A percentile compares a stretch with the other conserved stretches of the same genome.
Conservation (phyloP, 495 filamentous ascomycete genomes). For the Penicillium argentinense region DNA sequence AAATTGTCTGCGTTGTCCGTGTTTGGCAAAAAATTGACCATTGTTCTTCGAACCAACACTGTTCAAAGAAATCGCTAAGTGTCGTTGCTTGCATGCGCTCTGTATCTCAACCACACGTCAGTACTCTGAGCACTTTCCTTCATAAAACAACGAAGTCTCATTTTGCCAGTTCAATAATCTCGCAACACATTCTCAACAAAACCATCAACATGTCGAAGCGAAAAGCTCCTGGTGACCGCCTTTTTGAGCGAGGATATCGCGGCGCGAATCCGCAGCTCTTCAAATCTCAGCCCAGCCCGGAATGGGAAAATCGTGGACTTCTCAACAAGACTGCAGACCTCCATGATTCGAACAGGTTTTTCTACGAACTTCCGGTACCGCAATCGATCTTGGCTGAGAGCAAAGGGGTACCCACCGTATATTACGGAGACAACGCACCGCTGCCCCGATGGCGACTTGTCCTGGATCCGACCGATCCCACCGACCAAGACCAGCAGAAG, state of each 20-base stretch:
- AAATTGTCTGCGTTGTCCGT: too few relatives aligned
- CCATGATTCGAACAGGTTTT: not conserved
- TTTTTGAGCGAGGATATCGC: not conserved
- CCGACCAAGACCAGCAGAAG: not conserved
- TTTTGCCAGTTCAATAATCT: too few relatives aligned
- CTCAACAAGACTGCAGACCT: not conserved
- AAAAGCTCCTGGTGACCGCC: not conserved
- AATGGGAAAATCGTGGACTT: not conserved
- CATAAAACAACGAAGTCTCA: too few relatives aligned
- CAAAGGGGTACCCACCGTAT: not conserved
- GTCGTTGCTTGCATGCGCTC: too few relatives aligned
- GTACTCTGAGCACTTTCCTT: too few relatives aligned
- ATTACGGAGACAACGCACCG: conserved; percentile 12
- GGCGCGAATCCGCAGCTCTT: not conserved
- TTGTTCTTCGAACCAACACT: too few relatives aligned
- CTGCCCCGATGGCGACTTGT: conserved; percentile 21
- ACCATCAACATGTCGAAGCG: not conserved
- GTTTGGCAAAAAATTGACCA: too few relatives aligned
- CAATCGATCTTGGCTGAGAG: not conserved
- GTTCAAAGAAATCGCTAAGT: too few relatives aligned
- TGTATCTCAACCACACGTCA: too few relatives aligned
- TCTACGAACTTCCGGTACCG: not conserved
- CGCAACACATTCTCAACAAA: not conserved
- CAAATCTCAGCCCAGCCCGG: not conserved
- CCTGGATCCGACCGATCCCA: not conserved